Evolutionary conservation across 2,329 filamentous ascomycete species (phyloP).

Genomic region (Penicillium sp.): DNA sequence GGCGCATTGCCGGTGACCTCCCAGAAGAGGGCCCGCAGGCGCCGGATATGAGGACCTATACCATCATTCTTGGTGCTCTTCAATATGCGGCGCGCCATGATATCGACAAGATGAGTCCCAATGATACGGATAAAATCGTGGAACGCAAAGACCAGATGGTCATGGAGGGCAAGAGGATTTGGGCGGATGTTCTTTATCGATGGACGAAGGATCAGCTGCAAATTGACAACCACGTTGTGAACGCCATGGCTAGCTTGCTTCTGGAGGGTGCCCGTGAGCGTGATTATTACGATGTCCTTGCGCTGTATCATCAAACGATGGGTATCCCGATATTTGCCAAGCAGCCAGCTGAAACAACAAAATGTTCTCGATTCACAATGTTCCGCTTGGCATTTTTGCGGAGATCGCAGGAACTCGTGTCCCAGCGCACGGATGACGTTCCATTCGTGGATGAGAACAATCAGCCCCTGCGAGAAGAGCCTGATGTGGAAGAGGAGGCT

Average conservation of each 20-base stretch:
- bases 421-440: slow-evolving; percentile 33
- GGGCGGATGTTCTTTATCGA: slow-evolving; percentile 77
- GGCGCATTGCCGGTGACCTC: slow-evolving; percentile 74
- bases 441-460: slow-evolving; percentile 41
- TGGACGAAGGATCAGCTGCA: slow-evolving; percentile 74
- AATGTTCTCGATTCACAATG: slow-evolving; percentile 13
- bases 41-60: slow-evolving; percentile 77
- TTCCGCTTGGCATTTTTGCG: slow-evolving; percentile 12
- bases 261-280: slow-evolving; percentile 64
- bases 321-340: slow-evolving; percentile 61
- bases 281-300: slow-evolving; percentile 75
- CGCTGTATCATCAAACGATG: slow-evolving; percentile 82
- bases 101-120: slow-evolving; percentile 37
- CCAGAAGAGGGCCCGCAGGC: slow-evolving; percentile 67
- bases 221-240: slow-evolving; percentile 80
- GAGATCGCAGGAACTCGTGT: slow-evolving; percentile 3
- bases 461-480: slow-evolving; percentile 13
- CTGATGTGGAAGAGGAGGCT: slow-evolving; percentile 28
- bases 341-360: slow-evolving; percentile 31
- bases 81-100: slow-evolving; percentile 53
- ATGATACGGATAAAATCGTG: slow-evolving; percentile 37
- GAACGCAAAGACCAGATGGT: slow-evolving; percentile 54
- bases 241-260: slow-evolving; percentile 80
- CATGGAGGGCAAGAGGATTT: slow-evolving; percentile 73
- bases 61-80: slow-evolving; percentile 80